Evolutionary conservation across 2,329 filamentous ascomycete genomes (phyloP), one percentile per base, ranked within the genome.

Genomic region (Claviceps pazoutovae): DNA sequence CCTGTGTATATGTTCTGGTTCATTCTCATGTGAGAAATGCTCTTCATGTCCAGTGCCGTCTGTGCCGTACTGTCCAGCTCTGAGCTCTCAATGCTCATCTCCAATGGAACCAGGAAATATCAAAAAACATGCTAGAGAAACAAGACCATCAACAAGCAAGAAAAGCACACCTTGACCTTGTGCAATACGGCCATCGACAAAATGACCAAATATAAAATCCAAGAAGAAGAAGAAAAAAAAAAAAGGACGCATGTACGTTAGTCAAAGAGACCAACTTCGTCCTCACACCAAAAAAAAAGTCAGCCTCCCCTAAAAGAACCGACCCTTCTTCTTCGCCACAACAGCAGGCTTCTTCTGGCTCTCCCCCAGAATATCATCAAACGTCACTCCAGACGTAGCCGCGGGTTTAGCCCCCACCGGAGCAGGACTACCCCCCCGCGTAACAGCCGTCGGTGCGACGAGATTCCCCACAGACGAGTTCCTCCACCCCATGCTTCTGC

Each of bases 311-410:
- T 34, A 34, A 34, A 70, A 71, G 56, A 70, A 71, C 47, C 68
- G 62, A 48, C 64, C 63, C 63, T 69, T 71, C 60, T 69, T 71
- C 65, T 70, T 69, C 14, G 48, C 17, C 38, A 59, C 53, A 37
- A 51, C 49, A 26, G 59, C 50, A 26, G 60, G 51, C 55, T 65
- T 66, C 55, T 65, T 64, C 43, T 66, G 56, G 11, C 3, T 4
- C 11, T 61, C 62, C 8, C 67, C 66, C 23, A 75, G 61, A 38
- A 75, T 75, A 48, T 75, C 73, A 55, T 75, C 73, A 59, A 75
- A 75, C 0, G 73, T 75, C 30, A 67, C 64, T 3, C 69, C 66
- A 11, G 65, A 59, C 21, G 56, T 62, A 2, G 56, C 57, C 8
- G 60, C 55, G 5, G 58, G 55, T 21, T 57, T 56, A 2, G 59